Percentiles rank a stretch among this genome's conserved stretches.
These are phyloP conservation scores for Hibiscus mutabilis DNA, from an alignment of 345 rosid genomes.

Conservation along the genomic window DNA sequence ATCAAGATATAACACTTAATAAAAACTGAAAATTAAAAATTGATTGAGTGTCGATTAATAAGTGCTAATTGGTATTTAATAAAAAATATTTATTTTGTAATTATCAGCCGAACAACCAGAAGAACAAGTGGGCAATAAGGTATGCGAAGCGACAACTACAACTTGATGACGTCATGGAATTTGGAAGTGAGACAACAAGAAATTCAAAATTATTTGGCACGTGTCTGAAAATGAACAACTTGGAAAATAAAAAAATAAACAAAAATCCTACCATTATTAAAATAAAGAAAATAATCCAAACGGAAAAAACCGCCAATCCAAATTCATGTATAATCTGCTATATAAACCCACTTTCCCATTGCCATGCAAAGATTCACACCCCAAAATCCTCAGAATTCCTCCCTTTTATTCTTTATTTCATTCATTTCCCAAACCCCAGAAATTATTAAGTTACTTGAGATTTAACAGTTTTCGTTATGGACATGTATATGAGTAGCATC, in stretches of 20 bases:
- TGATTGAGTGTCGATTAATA: not conserved
- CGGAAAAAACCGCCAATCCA: not conserved
- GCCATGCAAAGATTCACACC: not conserved
- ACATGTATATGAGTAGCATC: conserved; percentile 25
- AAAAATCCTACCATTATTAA: not conserved
- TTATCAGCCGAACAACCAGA: too few species aligned
- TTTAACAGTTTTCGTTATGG: not conserved
- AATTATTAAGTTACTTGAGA: not conserved
- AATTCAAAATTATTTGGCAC: not conserved
- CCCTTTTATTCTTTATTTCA: not conserved
- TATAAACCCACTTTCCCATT: conserved; percentile 4
- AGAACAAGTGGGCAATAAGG: not conserved
- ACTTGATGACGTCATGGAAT: conserved; percentile 12
- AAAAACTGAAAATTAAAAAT: too few species aligned
- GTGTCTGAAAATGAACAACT: not conserved
- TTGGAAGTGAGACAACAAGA: not conserved
- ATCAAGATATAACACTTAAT: too few species aligned
- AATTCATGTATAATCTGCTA: conserved; percentile 25
- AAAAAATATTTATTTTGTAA: not conserved
- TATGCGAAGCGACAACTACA: not conserved
- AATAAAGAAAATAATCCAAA: not conserved
- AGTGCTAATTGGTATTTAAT: not conserved
- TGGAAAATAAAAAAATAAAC: not conserved
- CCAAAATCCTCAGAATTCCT: not conserved
- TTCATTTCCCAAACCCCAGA: not conserved